Conservation (phyloP, 169 alveolate species). For the Cryptosporidium felis region DNA sequence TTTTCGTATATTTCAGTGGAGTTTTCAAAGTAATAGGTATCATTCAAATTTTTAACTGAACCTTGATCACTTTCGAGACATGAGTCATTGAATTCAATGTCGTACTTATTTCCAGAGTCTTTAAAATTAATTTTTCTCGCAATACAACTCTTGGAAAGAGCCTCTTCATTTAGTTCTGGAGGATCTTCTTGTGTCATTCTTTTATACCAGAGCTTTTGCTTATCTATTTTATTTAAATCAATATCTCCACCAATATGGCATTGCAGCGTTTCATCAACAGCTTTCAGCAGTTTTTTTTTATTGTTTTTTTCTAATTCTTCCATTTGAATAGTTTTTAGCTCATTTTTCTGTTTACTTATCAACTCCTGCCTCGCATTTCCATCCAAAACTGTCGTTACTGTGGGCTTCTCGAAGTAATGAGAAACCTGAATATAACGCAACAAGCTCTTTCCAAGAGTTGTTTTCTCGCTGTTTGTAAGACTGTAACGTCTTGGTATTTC, state of each 20-base stretch:
- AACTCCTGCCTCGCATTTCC: constrained; percentile 10
- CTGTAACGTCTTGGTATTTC: constrained; percentile 30
- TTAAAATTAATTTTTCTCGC: too few relatives aligned
- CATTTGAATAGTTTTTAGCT: not conserved
- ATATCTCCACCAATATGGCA: not conserved
- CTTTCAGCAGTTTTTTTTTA: not conserved
- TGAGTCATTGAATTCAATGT: too few relatives aligned
- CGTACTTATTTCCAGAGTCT: too few relatives aligned
- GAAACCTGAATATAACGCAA: constrained; percentile 35
- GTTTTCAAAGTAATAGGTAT: too few relatives aligned
- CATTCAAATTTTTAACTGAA: too few relatives aligned
- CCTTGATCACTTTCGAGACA: too few relatives aligned
- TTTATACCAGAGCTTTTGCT: constrained; percentile 31
- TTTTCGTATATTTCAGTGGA: too few relatives aligned
- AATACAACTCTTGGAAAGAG: too few relatives aligned
- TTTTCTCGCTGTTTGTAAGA: constrained; percentile 13
- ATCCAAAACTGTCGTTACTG: not conserved
- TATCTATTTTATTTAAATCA: not conserved
- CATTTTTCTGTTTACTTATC: not conserved
- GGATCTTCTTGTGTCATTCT: constrained; percentile 18
- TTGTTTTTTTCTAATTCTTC: not conserved
- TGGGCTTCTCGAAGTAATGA: constrained; percentile 33
- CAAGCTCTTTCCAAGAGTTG: constrained; percentile 12
- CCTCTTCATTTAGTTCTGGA: too few relatives aligned
- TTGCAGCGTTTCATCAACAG: not conserved